Percentiles rank a stretch among this genome's conserved stretches.
These are phyloP conservation scores for Pulicaria dysenterica DNA, from an alignment of 129 eudicot species.

Conservation along the genomic window DNA sequence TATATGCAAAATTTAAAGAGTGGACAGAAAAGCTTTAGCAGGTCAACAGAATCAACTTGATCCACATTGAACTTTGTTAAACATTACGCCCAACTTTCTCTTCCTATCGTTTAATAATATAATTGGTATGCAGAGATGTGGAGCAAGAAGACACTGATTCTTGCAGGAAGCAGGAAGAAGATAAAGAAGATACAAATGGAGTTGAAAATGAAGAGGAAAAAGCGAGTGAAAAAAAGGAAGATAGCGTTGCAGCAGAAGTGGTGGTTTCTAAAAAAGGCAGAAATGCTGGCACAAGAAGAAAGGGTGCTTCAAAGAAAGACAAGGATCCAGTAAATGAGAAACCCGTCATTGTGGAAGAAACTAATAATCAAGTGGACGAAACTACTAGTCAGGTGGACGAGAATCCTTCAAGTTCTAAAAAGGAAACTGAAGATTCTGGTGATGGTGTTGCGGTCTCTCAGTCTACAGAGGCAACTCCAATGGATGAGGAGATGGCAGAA, in stretches of 20 bases:
- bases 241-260: slow-evolving; percentile 15
- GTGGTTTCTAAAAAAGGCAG: slow-evolving; percentile 32
- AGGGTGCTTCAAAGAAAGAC: slow-evolving; percentile 37
- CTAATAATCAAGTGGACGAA: slow-evolving; percentile 22
- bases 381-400: slow-evolving; percentile 27
- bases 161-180: slow-evolving; percentile 37
- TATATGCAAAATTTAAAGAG: neutral
- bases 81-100: neutral
- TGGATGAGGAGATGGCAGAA: slow-evolving; percentile 57
- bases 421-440: slow-evolving; percentile 42
- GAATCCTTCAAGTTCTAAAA: slow-evolving; percentile 44
- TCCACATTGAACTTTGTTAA: neutral
- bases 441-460: slow-evolving; percentile 36
- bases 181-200: slow-evolving; percentile 37
- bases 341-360: slow-evolving; percentile 34
- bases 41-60: neutral
- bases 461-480: slow-evolving; percentile 37
- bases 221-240: slow-evolving; percentile 18
- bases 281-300: slow-evolving; percentile 31
- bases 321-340: slow-evolving; percentile 25
- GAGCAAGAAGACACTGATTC: slow-evolving; percentile 37
- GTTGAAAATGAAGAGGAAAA: slow-evolving; percentile 30
- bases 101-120: slow-evolving; percentile 19
- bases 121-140: slow-evolving; percentile 48
- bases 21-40: neutral